phyloP scores from a whole-genome alignment of 495 filamentous ascomycete genomes.

The Hypoxylon subgilvum region DNA sequence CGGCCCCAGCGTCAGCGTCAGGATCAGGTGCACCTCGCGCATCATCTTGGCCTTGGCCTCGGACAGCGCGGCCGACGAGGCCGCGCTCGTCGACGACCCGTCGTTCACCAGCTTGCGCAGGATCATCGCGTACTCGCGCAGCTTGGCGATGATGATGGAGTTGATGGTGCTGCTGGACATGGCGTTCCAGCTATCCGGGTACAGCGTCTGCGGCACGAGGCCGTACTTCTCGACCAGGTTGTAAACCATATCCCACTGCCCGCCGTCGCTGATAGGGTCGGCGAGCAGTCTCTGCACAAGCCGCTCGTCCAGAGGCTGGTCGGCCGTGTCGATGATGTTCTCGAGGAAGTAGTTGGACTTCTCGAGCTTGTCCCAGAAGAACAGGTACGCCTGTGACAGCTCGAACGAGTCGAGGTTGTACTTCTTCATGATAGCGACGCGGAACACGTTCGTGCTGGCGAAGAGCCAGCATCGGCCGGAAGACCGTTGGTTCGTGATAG shows the following conservation, averaged over 20 bases:
- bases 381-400: conserved; percentile 85
- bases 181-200: conserved; percentile 80
- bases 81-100: conserved; percentile 32
- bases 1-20: conserved; percentile 78
- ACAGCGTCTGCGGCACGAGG: conserved; percentile 76
- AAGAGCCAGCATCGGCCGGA: conserved; percentile 91
- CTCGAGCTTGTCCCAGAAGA: conserved; percentile 94
- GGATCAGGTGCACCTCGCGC: conserved; percentile 75
- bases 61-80: conserved; percentile 52
- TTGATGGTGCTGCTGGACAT: conserved; percentile 71
- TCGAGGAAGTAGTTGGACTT: conserved; percentile 90
- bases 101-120: conserved; percentile 61
- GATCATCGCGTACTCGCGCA: conserved; percentile 78
- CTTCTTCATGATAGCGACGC: conserved; percentile 79
- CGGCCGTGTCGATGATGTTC: conserved; percentile 74
- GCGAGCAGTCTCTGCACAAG: conserved; percentile 70
- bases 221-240: conserved; percentile 88
- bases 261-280: conserved; percentile 77
- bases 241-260: conserved; percentile 92
- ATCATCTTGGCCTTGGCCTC: conserved; percentile 77
- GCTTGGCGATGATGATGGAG: conserved; percentile 77
- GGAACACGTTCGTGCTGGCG: conserved; percentile 84
- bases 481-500: conserved; percentile 81
- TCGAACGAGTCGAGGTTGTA: conserved; percentile 78
- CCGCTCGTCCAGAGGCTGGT: conserved; percentile 69